phyloP scores from a whole-genome alignment of 2,329 filamentous ascomycete species.

The Diaporthe ilicicola region DNA sequence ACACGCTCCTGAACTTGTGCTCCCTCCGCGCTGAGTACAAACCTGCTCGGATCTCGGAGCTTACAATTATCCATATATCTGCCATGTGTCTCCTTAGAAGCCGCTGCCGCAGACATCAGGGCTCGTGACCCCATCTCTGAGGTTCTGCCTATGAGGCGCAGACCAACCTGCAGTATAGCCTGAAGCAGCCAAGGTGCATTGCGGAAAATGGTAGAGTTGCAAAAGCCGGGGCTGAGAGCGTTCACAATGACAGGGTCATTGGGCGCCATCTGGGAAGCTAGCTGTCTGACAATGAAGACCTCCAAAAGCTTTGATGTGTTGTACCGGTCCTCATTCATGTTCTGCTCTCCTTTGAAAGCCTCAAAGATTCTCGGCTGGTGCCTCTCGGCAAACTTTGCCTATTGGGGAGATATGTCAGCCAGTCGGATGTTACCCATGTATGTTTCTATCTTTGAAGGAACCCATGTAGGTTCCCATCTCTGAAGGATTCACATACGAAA shows the following conservation, averaged over 20 bases:
- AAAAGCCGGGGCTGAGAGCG: slow-evolving; percentile 51
- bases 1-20: slow-evolving; percentile 45
- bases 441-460: background rate
- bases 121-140: slow-evolving; percentile 51
- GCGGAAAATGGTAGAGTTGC: slow-evolving; percentile 49
- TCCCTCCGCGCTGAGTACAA: slow-evolving; percentile 49
- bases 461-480: background rate
- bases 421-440: background rate
- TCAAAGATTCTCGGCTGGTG: slow-evolving; percentile 44
- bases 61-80: slow-evolving; percentile 49
- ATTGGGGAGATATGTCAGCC: slow-evolving; percentile 1
- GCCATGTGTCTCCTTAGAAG: slow-evolving; percentile 50
- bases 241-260: slow-evolving; percentile 49
- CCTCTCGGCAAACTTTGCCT: slow-evolving; percentile 47
- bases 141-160: slow-evolving; percentile 43
- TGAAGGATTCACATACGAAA: slow-evolving; percentile 36
- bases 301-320: slow-evolving; percentile 46
- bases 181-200: slow-evolving; percentile 11
- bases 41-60: slow-evolving; percentile 40
- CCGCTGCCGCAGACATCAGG: slow-evolving; percentile 48
- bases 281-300: slow-evolving; percentile 42
- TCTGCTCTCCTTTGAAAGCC: slow-evolving; percentile 41
- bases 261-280: slow-evolving; percentile 43
- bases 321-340: slow-evolving; percentile 45
- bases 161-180: background rate